Conservation (phyloP, 805 yeast species). For the Brettanomyces anomalus region DNA sequence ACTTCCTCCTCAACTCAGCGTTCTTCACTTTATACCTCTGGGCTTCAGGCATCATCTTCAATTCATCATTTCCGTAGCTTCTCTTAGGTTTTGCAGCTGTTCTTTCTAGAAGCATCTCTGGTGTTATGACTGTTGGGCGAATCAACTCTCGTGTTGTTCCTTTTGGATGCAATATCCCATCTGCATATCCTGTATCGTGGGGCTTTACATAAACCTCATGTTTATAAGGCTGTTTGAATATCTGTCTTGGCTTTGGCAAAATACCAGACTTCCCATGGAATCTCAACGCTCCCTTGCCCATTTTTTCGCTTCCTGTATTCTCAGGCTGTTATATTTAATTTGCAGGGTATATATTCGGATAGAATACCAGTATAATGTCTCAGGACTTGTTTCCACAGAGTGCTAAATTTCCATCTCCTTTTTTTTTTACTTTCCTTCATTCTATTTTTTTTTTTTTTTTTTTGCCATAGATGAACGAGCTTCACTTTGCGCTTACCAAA, state of each 20-base stretch:
- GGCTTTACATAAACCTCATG: constrained; percentile 42
- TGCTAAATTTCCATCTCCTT: too few species aligned
- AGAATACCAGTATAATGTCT: not conserved
- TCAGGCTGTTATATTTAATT: not conserved
- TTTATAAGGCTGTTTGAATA: constrained; percentile 59
- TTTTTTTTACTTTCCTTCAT: not conserved
- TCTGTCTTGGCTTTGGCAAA: constrained; percentile 68
- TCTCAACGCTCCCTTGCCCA: constrained; percentile 43
- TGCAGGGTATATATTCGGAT: not conserved
- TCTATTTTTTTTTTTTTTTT: too few species aligned
- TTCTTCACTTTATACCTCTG: constrained; percentile 40
- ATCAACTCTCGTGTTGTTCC: constrained; percentile 51
- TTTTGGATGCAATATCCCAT: constrained; percentile 57
- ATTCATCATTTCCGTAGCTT: constrained; percentile 22
- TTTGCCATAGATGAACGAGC: too few species aligned
- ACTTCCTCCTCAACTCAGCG: constrained; percentile 64
- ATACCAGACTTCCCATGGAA: constrained; percentile 70
- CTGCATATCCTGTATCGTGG: constrained; percentile 60
- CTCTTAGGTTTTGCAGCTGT: constrained; percentile 41
- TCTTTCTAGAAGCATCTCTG: constrained; percentile 46
- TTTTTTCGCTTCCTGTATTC: too few species aligned
- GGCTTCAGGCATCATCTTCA: constrained; percentile 26
- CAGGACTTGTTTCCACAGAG: not conserved
- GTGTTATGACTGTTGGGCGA: constrained; percentile 45
- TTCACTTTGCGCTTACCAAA: not conserved